Evolutionary conservation across 176 grass and related monocot genomes (phyloP), one percentile per base, ranked within the genome.

Genomic region (Musa schizocarpa): DNA sequence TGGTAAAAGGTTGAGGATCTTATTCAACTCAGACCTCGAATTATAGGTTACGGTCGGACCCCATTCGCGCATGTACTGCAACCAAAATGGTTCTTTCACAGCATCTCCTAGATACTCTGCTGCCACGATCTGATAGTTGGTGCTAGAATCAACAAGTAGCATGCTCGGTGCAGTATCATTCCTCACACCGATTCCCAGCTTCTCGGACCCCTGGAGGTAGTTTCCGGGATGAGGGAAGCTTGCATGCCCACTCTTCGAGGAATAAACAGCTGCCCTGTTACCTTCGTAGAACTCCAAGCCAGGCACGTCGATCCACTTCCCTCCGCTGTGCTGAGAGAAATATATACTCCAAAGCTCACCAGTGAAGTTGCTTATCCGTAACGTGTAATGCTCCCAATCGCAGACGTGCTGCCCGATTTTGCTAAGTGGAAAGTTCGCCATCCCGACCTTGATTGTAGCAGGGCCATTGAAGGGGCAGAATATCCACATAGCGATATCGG

Each of bases 401-500:
- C 95, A 80, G 0, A 82, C 78, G 70, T 98, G 95, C 72, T 73
- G 80, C 9, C 95, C 95, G 0, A 99, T 82, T 68, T 91, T 99
- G 72, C 84, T 76, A 17, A 99, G 86, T 19, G 95, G 59, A 62
- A 99, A 91, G 73, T 82, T 93, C 11, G 74, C 69, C 54, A 85
- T 11, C 4, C 90, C 84, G 51, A 99, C 54, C 77, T 99, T 99
- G 64, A 99, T 88, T 1, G 86, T 99, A 10, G 86, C 90, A 55
- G 95, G 95, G 3, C 95, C 95, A 3, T 99, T 99, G 68, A 94
- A 99, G 8, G 95, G 95, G 55, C 90, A 99, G 80, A 99, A 94
- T 24, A 94, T 85, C 95, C 95, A 99, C 90, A 99, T 87, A 0
- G 81, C 90, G 76, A 99, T 86, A 56, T 99, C 95, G 2, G 90